Evolutionary conservation across 2,329 filamentous ascomycete genomes (phyloP).

Genomic region (Fusarium mangiferae): DNA sequence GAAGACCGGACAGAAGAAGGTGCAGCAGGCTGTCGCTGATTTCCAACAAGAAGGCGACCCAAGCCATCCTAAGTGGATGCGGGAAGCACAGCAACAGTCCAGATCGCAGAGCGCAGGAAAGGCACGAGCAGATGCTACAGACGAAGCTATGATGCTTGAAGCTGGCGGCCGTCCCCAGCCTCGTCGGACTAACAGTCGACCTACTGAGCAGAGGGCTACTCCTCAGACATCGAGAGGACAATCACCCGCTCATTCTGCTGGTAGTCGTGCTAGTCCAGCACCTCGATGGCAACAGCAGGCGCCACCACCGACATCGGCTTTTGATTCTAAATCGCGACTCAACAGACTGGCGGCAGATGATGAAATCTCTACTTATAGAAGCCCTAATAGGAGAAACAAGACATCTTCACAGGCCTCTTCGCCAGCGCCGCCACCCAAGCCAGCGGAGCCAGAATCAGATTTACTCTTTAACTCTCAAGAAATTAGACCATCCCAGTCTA

Average conservation of each 20-base stretch:
- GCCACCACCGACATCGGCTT: constrained; percentile 49
- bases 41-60: constrained; percentile 78
- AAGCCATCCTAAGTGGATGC: constrained; percentile 95
- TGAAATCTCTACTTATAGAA: constrained; percentile 87
- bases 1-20: constrained; percentile 93
- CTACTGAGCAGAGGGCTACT: constrained; percentile 41
- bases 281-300: constrained; percentile 70
- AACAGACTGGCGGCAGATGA: constrained; percentile 81
- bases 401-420: constrained; percentile 58
- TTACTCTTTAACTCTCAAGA: constrained; percentile 66
- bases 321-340: constrained; percentile 63
- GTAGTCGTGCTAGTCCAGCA: constrained; percentile 57
- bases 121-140: constrained; percentile 60
- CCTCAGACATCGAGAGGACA: constrained; percentile 58
- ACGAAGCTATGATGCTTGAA: constrained; percentile 85
- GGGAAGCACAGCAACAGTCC: constrained; percentile 68
- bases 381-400: constrained; percentile 83
- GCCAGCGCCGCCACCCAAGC: constrained; percentile 53
- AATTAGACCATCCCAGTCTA: constrained; percentile 49
- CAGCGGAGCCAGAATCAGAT: constrained; percentile 63
- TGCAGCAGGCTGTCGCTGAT: constrained; percentile 91
- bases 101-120: constrained; percentile 49
- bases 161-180: constrained; percentile 67
- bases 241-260: constrained; percentile 59
- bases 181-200: constrained; percentile 40